Evolutionary conservation across 2,329 filamentous ascomycete species (phyloP).

Genomic region (Aspergillus unguis): DNA sequence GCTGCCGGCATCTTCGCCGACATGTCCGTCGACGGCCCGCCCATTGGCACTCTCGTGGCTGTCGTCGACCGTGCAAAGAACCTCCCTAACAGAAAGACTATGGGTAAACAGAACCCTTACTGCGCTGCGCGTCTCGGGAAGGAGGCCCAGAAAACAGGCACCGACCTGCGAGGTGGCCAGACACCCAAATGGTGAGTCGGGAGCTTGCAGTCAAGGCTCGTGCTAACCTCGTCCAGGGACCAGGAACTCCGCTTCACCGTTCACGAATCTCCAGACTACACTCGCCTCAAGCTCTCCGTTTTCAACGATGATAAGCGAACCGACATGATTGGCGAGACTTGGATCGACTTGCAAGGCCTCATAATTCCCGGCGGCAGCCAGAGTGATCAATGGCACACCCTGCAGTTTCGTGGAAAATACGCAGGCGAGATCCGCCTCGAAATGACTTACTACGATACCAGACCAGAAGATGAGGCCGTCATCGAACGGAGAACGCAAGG

Average conservation of each 20-base stretch:
- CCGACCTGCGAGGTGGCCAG: conserved; percentile 89
- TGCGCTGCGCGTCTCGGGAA: conserved; percentile 91
- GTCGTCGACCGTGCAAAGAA: conserved; percentile 96
- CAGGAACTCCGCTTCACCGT: conserved; percentile 95
- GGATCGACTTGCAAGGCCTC: conserved; percentile 78
- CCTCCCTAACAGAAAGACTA: conserved; percentile 90
- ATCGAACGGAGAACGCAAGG: conserved; percentile 53
- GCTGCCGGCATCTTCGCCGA: conserved; percentile 92
- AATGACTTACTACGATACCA: conserved; percentile 90
- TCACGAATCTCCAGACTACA: conserved; percentile 95
- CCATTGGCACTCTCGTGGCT: conserved; percentile 88
- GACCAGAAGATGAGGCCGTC: conserved; percentile 72
- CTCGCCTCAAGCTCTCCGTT: conserved; percentile 88
- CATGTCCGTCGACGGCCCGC: conserved; percentile 86
- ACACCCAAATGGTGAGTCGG: conserved; percentile 81
- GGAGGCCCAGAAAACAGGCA: conserved; percentile 94
- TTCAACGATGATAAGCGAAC: conserved; percentile 99
- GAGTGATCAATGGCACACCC: conserved; percentile 83
- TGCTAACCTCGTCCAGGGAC: conserved; percentile 62
- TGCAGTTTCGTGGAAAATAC: conserved; percentile 89
- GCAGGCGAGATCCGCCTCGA: conserved; percentile 93
- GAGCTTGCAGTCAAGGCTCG: neutral
- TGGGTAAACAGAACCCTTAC: conserved; percentile 98
- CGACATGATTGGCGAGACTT: conserved; percentile 91
- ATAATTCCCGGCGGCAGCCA: conserved; percentile 86